Percentiles rank a stretch among this genome's conserved stretches.
Evolutionary conservation across 2,329 filamentous ascomycete species (phyloP).

Genomic region (Phialemonium atrogriseum): DNA sequence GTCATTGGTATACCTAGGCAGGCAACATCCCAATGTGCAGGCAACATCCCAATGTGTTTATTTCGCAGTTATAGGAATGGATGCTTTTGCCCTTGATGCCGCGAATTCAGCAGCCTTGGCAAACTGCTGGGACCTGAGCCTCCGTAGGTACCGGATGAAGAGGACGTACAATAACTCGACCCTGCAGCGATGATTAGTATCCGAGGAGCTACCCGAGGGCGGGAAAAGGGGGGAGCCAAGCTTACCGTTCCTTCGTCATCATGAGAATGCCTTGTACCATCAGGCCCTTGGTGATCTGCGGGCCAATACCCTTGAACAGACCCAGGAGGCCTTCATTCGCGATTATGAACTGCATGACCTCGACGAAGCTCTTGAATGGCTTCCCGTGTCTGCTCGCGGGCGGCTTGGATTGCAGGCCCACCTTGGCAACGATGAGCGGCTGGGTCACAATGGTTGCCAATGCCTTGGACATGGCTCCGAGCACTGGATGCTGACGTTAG

Average conservation of each 20-base stretch:
- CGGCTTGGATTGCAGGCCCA: slow-evolving; percentile 88
- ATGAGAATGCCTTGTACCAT: slow-evolving; percentile 93
- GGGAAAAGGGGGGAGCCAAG: slow-evolving; percentile 1
- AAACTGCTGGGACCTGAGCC: slow-evolving; percentile 61
- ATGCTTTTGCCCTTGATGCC: slow-evolving; percentile 43
- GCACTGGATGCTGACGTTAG: slow-evolving; percentile 48
- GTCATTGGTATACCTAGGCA: too few species aligned
- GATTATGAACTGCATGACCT: slow-evolving; percentile 92
- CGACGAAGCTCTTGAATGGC: slow-evolving; percentile 85
- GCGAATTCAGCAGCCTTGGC: slow-evolving; percentile 57
- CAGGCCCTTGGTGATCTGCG: slow-evolving; percentile 87
- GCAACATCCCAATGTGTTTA: slow-evolving; percentile 15
- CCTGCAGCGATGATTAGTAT: slow-evolving; percentile 31
- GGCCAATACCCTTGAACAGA: slow-evolving; percentile 95
- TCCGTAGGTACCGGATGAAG: slow-evolving; percentile 72
- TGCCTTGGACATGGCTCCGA: slow-evolving; percentile 88
- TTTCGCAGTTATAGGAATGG: slow-evolving; percentile 19
- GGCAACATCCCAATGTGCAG: too few species aligned
- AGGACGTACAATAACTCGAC: slow-evolving; percentile 85
- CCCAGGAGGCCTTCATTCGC: slow-evolving; percentile 74
- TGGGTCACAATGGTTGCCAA: slow-evolving; percentile 89
- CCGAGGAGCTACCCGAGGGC: too few species aligned
- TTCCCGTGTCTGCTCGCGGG: slow-evolving; percentile 77
- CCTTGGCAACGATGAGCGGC: slow-evolving; percentile 94
- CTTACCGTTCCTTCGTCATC: slow-evolving; percentile 96